A percentile compares a stretch with the other conserved stretches of the same genome.
Evolutionary conservation across 2,329 filamentous ascomycete species (phyloP).

Genomic region (Diaporthe sp.): DNA sequence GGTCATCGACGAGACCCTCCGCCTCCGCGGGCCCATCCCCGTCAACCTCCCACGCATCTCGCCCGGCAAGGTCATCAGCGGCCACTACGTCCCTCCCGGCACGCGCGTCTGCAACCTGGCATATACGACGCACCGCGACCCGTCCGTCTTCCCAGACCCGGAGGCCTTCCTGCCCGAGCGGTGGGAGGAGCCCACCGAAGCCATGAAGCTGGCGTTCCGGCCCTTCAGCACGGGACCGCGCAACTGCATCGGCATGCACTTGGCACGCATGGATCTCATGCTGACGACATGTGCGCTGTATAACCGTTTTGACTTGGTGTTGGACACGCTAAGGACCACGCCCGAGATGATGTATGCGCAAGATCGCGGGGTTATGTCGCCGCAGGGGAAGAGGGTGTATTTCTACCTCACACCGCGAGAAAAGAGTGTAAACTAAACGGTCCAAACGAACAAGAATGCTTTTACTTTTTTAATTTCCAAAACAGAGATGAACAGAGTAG

Average conservation of each 20-base stretch:
- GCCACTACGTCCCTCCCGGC: background rate
- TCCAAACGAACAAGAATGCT: background rate
- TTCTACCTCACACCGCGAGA: background rate
- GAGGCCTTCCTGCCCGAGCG: constrained; percentile 6
- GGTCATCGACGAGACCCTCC: constrained; percentile 54
- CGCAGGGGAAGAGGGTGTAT: background rate
- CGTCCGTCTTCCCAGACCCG: constrained; percentile 15
- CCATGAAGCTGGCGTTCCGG: constrained; percentile 2
- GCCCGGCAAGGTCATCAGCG: background rate
- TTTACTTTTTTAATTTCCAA: too few species aligned
- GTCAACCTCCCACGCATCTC: constrained; percentile 34
- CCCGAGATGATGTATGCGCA: background rate
- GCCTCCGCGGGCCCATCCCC: constrained; percentile 51
- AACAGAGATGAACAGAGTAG: too few species aligned
- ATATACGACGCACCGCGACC: constrained; percentile 8
- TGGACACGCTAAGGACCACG: background rate
- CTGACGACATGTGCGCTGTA: background rate
- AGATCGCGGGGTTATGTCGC: background rate
- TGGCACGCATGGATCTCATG: background rate
- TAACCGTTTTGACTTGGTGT: background rate
- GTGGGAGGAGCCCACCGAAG: background rate
- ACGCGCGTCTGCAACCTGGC: constrained; percentile 8
- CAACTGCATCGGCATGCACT: constrained; percentile 13
- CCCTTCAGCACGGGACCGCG: constrained; percentile 6
- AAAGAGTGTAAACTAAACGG: background rate